Evolutionary conservation across 768 basidiomycete species (phyloP).

Genomic region (Mycena capillaripes): DNA sequence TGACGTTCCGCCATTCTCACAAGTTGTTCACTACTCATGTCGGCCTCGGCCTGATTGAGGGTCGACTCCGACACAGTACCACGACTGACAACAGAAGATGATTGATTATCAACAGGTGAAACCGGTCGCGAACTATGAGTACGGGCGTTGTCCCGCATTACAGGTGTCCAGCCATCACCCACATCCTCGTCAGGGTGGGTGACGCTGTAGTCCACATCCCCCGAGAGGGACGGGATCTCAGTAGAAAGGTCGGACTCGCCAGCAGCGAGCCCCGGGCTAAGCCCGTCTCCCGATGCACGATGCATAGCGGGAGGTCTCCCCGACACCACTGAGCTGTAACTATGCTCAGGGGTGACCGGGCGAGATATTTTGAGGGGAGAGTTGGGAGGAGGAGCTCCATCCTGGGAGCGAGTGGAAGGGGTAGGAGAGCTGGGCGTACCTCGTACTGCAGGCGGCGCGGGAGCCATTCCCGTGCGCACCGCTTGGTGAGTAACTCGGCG

Average conservation of each 20-base stretch:
- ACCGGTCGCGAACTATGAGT: neutral
- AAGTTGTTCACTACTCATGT: neutral
- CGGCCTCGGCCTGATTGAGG: neutral
- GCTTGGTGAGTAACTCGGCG: neutral
- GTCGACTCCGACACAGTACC: neutral
- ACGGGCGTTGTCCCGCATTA: neutral
- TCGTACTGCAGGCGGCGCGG: slow-evolving; percentile 1
- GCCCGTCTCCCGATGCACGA: neutral
- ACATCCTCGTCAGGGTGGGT: slow-evolving; percentile 3
- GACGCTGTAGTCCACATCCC: neutral
- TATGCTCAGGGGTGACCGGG: neutral
- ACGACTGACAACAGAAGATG: neutral
- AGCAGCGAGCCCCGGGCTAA: neutral
- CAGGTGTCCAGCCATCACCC: neutral
- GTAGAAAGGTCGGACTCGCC: neutral
- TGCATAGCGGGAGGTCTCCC: slow-evolving; percentile 3
- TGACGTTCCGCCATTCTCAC: neutral
- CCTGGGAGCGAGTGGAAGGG: slow-evolving; percentile 9
- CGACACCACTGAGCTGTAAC: slow-evolving; percentile 1
- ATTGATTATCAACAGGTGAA: neutral
- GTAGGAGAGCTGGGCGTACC: slow-evolving; percentile 17
- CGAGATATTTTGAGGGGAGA: neutral
- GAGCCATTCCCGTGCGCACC: slow-evolving; percentile 9
- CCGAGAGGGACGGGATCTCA: neutral
- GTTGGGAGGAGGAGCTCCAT: neutral